Evolutionary conservation across 495 filamentous ascomycete genomes (phyloP), one percentile per base, ranked within the genome.

Genomic region (Niebla homalea): DNA sequence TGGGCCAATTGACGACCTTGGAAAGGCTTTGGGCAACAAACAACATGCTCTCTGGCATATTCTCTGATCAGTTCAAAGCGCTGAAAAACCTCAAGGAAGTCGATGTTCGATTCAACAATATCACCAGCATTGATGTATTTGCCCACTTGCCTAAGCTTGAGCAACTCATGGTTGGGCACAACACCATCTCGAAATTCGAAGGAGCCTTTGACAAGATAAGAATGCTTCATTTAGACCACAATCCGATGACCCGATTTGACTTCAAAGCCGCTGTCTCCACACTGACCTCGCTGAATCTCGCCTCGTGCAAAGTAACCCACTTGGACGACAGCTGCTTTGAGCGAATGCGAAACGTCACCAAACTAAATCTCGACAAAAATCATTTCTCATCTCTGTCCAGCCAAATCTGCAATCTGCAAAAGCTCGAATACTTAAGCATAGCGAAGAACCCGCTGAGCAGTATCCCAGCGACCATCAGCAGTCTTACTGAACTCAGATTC

Each of bases 21-120:
- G 93, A 97, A 65, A 79, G 89, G 42, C 75, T 99, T 36, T 89
- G 87, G 71, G 88, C 93, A 59, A 96, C 92, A 0, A 99, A 97
- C 67, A 99, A 99, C 62, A 80, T 80, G 45, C 69, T 97, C 4
- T 69, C 76, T 18, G 88, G 87, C 3, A 64, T 77, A 11, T 78
- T 97, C 39, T 80, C 86, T 25, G 69, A 75, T 3, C 76, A 78
- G 0, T 83, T 96, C 63, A 72, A 70, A 42, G 69, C 79, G 11
- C 69, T 97, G 12, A 67, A 70, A 36, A 94, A 82, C 56, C 69
- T 99, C 48, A 89, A 84, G 56, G 90, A 97, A 62, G 74, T 97
- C 29, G 93, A 99, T 65, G 79, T 93, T 49, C 85, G 93, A 36
- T 97, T 89, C 70, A 99, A 99, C 60, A 72, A 73, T 3, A 81